Evolutionary conservation across 2,329 filamentous ascomycete genomes (phyloP), one percentile per base, ranked within the genome.

Genomic region (Emergomyces orientalis): DNA sequence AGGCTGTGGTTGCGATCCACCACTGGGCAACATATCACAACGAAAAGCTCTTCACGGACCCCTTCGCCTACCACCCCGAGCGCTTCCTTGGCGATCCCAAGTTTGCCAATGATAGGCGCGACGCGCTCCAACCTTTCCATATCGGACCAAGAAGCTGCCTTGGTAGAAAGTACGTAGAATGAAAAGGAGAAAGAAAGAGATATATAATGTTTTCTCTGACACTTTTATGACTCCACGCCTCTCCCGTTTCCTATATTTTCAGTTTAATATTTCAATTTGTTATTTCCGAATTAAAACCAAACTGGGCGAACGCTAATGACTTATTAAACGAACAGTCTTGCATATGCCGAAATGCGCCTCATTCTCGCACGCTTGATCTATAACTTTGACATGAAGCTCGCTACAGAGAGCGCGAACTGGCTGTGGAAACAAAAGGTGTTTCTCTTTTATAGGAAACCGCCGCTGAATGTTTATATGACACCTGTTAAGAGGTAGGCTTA

Each of bases 131-230:
- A 69, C 78, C 81, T 0, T 82, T 84, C 63, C 76, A 76, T 1
- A 60, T 79, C 2, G 80, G 81, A 0, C 77, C 81, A 6, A 71
- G 81, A 1, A 80, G 81, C 55, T 83, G 81, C 63, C 73, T 83
- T 30, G 81, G 81, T 1, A 74, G 74, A 64, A 81, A 82, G 78
- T 80, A 70, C 70, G 78, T 59, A 7, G 1, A 49, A 22, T 2
- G 11, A 22, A 49, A 1, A 27, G 14, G 2, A 27, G 8, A 19
- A 25, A 47, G 8, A 25, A 47, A 13, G 19, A 47, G 14, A 39
- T 37, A 45, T 22, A 22, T 22, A 22, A 47, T 47, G n/a, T 25
- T 47, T 47, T 47, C n/a, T 17, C 17, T 2, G 13, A 2, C 51
- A 2, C 51, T 8, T 54, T 34, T n/a, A 55, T 30, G 17, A 17